Conservation (phyloP, 2,329 filamentous ascomycete species). For the Herpotrichia juniperi region DNA sequence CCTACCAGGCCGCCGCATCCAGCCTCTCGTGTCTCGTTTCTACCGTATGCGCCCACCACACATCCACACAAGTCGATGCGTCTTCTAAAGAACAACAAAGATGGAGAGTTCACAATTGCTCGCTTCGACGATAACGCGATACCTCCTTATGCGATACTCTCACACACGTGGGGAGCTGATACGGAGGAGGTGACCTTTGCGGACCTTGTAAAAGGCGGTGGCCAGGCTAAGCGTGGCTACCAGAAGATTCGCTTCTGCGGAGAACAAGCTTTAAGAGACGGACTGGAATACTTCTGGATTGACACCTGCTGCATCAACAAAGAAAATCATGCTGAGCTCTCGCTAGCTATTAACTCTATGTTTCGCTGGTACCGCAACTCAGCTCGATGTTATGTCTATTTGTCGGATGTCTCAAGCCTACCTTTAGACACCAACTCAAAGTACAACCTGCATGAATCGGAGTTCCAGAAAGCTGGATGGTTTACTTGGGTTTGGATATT, state of each 20-base stretch:
- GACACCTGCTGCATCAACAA: constrained; percentile 7
- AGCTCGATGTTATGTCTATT: no score
- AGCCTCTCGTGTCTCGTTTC: background rate
- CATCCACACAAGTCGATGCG: background rate
- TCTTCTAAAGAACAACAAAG: constrained; percentile 1
- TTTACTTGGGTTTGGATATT: no score
- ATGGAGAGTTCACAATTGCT: background rate
- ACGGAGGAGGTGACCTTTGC: constrained; percentile 5
- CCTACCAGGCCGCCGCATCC: background rate
- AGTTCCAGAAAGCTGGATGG: no score
- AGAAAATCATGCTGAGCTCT: no score
- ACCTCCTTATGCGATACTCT: constrained; percentile 10
- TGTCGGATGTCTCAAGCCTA: no score
- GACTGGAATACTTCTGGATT: constrained; percentile 9
- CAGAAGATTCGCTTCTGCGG: constrained; percentile 4
- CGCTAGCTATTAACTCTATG: no score
- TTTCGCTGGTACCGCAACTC: no score
- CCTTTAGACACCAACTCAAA: no score
- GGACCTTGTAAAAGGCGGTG: constrained; percentile 1
- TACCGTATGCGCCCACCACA: background rate
- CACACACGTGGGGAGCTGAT: constrained; percentile 4
- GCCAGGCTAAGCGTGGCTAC: constrained; percentile 3
- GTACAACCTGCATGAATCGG: no score
- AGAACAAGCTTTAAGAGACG: constrained; percentile 4
- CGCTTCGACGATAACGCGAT: background rate